Conservation (phyloP, 768 basidiomycete species). For the Phanerodontia chrysosporium region DNA sequence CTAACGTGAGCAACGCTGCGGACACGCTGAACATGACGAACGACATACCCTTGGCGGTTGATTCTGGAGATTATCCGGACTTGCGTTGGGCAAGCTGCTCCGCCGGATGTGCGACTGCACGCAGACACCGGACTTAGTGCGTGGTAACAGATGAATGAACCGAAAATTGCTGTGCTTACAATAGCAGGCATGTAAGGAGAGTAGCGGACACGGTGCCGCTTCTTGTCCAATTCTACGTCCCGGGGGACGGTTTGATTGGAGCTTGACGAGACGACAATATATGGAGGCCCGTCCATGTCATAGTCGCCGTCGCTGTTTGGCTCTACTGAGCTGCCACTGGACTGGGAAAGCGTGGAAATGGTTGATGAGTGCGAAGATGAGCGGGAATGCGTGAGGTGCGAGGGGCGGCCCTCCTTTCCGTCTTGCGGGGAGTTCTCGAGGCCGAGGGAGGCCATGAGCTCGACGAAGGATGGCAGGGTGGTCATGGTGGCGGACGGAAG, state of each 20-base stretch:
- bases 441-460: slow-evolving; percentile 82
- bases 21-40: neutral
- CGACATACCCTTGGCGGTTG: slow-evolving; percentile 23
- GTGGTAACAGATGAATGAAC: neutral
- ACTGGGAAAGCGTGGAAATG: slow-evolving; percentile 20
- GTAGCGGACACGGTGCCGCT: slow-evolving; percentile 26
- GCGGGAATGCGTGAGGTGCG: slow-evolving; percentile 35
- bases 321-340: slow-evolving; percentile 21
- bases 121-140: neutral
- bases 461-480: slow-evolving; percentile 80
- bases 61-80: slow-evolving; percentile 17
- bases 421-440: slow-evolving; percentile 47
- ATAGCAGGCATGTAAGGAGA: slow-evolving; percentile 28
- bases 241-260: slow-evolving; percentile 13
- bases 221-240: slow-evolving; percentile 19
- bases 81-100: slow-evolving; percentile 25
- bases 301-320: slow-evolving; percentile 14
- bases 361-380: slow-evolving; percentile 36
- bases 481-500: slow-evolving; percentile 44
- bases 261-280: slow-evolving; percentile 25
- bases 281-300: slow-evolving; percentile 11
- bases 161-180: slow-evolving; percentile 19
- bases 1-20: neutral
- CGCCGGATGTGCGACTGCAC: slow-evolving; percentile 25
- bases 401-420: slow-evolving; percentile 1